These are phyloP conservation scores for Canavalia gladiata DNA, from an alignment of 306 rosid species.

Conservation along the genomic window DNA sequence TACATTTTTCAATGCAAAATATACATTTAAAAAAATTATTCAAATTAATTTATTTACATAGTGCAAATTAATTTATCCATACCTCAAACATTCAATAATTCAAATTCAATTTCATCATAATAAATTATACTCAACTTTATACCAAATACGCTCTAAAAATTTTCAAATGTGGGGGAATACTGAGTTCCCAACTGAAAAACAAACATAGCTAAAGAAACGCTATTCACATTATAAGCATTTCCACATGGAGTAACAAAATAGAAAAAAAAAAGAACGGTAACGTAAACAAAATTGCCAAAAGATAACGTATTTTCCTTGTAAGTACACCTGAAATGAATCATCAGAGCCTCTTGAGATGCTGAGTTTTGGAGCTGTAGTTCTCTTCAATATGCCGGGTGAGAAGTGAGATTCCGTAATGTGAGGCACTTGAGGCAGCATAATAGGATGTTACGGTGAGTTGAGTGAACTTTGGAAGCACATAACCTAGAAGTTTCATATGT, in stretches of 20 bases:
- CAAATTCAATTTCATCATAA: too few species aligned
- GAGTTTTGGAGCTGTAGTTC: slow-evolving; percentile 56
- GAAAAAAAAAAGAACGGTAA: slow-evolving; percentile 17
- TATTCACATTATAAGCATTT: slow-evolving; percentile 42
- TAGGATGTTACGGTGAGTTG: slow-evolving; percentile 90
- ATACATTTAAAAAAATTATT: too few species aligned
- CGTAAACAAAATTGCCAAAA: slow-evolving; percentile 54
- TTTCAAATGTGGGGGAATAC: too few species aligned
- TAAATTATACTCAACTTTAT: too few species aligned
- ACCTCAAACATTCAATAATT: too few species aligned
- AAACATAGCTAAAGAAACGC: background rate
- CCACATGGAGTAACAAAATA: slow-evolving; percentile 7
- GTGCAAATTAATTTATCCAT: too few species aligned
- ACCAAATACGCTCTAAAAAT: too few species aligned
- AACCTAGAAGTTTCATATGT: slow-evolving; percentile 62
- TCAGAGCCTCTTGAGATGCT: slow-evolving; percentile 54
- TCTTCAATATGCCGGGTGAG: slow-evolving; percentile 89
- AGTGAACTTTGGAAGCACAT: slow-evolving; percentile 81
- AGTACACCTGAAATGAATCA: slow-evolving; percentile 55
- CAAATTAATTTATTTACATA: too few species aligned
- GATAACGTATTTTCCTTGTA: slow-evolving; percentile 41
- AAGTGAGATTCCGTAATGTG: slow-evolving; percentile 93
- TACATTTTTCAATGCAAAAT: too few species aligned
- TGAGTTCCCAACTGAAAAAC: too few species aligned
- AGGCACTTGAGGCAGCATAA: slow-evolving; percentile 90